Evolutionary conservation across 257 asterid species (phyloP), one percentile per base, ranked within the genome.

Genomic region (Linaria vulgaris): DNA sequence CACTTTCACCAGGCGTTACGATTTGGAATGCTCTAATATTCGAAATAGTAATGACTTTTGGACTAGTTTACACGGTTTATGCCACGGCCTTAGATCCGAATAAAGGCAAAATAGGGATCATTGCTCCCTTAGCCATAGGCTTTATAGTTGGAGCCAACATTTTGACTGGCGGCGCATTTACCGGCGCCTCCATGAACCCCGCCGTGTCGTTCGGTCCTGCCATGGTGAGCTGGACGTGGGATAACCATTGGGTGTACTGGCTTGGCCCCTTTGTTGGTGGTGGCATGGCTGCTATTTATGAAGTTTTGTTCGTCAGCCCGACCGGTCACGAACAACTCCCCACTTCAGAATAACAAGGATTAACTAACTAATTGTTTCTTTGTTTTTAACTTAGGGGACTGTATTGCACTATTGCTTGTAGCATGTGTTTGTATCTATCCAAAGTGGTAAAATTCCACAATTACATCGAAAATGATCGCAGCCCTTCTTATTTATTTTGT

Each of bases 201-300:
- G 96, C 96, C 5, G 95, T 88, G 52, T 83, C 96, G 0, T 88
- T 88, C 41, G 96, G 96, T 1, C 96, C 96, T 0, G 95, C 96
- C 0, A 87, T 88, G 19, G 94, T 88, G 5, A 83, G 91, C 80
- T 88, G 96, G 96, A 72, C 88, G 22, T 88, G 94, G 96, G 63
- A 43, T 25, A 59, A 77, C 80, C 96, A 88, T 77, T 88, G 96
- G 96, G 87, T 88, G 15, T 88, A 88, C 76, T 88, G 96, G 96
- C 79, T 83, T 3, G 96, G 96, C 27, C 96, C 96, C 0, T 78
- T 88, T 16, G 73, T 58, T 0, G 96, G 96, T 46, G 88, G 87
- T 3, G 89, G 75, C 43, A 73, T 81, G 25, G 94, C 94, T 25
- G 91, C 87, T 7, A 77, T 88, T 13, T 88, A 85, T 44, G 86